Conservation (phyloP, 495 filamentous ascomycete genomes). For the Evernia prunastri region DNA sequence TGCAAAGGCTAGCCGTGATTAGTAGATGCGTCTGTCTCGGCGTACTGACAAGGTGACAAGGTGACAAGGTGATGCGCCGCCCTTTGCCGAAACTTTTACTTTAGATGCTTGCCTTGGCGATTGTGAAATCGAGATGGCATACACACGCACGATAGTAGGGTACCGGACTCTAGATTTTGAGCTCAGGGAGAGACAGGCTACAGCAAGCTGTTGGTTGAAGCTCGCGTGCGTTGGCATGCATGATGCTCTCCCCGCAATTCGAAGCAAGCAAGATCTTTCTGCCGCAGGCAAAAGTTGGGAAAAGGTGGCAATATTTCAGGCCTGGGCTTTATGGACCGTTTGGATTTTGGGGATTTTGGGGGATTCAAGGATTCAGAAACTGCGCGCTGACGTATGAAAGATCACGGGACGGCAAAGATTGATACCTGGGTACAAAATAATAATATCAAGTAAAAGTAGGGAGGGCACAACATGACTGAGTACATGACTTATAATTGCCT, state of each 20-base stretch:
- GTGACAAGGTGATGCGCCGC: neutral
- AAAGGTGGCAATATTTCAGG: neutral
- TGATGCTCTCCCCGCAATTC: neutral
- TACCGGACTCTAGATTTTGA: too few species aligned
- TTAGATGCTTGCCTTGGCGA: neutral
- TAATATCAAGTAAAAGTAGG: too few species aligned
- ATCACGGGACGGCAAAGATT: too few species aligned
- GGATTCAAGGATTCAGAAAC: too few species aligned
- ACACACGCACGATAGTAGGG: too few species aligned
- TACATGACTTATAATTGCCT: too few species aligned
- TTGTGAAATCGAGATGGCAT: neutral
- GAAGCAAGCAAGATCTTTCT: neutral
- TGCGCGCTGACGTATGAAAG: slow-evolving; percentile 4
- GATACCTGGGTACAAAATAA: too few species aligned
- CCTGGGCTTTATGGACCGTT: neutral
- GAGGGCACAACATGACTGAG: too few species aligned
- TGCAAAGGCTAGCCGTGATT: neutral
- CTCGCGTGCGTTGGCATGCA: neutral
- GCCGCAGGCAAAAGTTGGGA: neutral
- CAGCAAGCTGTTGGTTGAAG: neutral
- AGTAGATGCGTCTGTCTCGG: neutral
- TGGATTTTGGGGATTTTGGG: too few species aligned
- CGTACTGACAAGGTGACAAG: neutral
- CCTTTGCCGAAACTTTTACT: neutral
- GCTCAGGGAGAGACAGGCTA: too few species aligned